Evolutionary conservation across 2,329 filamentous ascomycete genomes (phyloP).

Genomic region (Penicillium decumbens): DNA sequence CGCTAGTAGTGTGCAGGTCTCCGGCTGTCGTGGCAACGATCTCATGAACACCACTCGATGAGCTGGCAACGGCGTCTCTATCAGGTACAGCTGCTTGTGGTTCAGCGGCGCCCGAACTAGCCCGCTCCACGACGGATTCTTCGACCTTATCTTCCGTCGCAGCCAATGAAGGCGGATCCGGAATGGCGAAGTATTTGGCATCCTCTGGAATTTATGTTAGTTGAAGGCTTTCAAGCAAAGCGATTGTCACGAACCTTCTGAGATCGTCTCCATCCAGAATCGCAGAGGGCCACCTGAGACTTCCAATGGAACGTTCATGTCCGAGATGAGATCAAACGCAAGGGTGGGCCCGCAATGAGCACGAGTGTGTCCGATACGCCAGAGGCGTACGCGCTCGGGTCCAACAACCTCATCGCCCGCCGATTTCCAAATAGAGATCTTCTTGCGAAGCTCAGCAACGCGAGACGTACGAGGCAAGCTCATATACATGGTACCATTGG

Average conservation of each 20-base stretch:
- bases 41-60: constrained; percentile 20
- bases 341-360: constrained; percentile 32
- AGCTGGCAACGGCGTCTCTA: constrained; percentile 26
- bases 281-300: constrained; percentile 27
- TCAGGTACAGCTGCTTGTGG: constrained; percentile 15
- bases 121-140: constrained; percentile 28
- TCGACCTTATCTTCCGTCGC: constrained; percentile 29
- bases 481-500: constrained; percentile 35
- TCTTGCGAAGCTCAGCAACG: constrained; percentile 36
- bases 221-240: background rate
- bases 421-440: constrained; percentile 33
- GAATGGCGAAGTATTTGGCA: constrained; percentile 35
- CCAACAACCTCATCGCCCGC: constrained; percentile 20
- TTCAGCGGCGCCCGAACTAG: constrained; percentile 23
- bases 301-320: constrained; percentile 30
- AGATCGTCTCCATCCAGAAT: constrained; percentile 40
- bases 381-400: constrained; percentile 38
- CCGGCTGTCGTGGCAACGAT: background rate
- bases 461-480: constrained; percentile 32
- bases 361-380: constrained; percentile 37
- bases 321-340: constrained; percentile 32
- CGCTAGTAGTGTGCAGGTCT: background rate
- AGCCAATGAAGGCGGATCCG: constrained; percentile 27
- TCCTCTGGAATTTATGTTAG: constrained; percentile 24
- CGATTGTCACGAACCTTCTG: constrained; percentile 27